These are phyloP conservation scores for Cucumis hystrix DNA, from an alignment of 306 rosid species.

Conservation along the genomic window DNA sequence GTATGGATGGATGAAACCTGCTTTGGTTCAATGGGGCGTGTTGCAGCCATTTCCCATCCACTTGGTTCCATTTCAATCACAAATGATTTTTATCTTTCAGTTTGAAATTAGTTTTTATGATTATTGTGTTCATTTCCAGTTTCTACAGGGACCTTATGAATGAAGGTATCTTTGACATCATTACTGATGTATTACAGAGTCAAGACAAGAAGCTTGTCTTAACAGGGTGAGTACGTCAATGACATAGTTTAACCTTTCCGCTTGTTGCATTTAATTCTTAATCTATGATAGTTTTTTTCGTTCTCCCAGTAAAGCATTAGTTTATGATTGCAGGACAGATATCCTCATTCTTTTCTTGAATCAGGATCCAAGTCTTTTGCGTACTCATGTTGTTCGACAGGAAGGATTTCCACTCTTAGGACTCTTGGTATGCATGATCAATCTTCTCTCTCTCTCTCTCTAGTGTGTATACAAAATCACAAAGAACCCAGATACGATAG, in stretches of 20 bases:
- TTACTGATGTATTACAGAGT: slow-evolving; percentile 65
- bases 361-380: slow-evolving; percentile 92
- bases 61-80: background rate
- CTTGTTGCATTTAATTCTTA: slow-evolving; percentile 5
- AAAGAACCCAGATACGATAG: background rate
- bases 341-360: slow-evolving; percentile 88
- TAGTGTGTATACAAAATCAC: background rate
- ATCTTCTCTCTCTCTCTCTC: background rate
- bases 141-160: slow-evolving; percentile 73
- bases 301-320: slow-evolving; percentile 24
- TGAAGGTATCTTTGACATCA: slow-evolving; percentile 86
- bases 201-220: slow-evolving; percentile 71
- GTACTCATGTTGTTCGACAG: slow-evolving; percentile 75
- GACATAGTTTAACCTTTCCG: slow-evolving; percentile 1
- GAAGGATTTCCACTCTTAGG: slow-evolving; percentile 83
- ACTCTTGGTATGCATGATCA: slow-evolving; percentile 50
- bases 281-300: background rate
- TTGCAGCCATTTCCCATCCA: background rate
- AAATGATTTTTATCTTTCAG: background rate
- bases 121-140: slow-evolving; percentile 11
- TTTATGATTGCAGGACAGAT: slow-evolving; percentile 96
- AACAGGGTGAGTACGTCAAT: slow-evolving; percentile 54
- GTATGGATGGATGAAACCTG: background rate
- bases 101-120: background rate
- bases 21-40: background rate